Evolutionary conservation across 2,329 filamentous ascomycete species (phyloP).

Genomic region (Mycosphaerella arachidis): DNA sequence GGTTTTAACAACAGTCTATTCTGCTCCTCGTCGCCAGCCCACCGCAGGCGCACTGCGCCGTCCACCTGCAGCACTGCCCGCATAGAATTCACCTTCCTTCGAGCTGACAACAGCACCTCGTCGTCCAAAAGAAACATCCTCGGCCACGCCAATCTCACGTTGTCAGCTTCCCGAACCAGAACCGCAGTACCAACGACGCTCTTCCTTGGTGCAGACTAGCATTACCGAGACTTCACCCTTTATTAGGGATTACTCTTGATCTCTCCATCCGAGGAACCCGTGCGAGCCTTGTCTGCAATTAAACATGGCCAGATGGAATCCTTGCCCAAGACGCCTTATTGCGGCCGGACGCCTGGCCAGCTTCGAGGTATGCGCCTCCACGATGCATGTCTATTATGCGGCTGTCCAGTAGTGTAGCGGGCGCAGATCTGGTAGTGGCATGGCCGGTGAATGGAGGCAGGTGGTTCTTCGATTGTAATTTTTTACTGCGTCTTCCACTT

Average conservation of each 20-base stretch:
- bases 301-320: neutral
- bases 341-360: neutral
- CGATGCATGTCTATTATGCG: constrained; percentile 9
- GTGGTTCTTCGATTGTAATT: neutral
- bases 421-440: neutral
- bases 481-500: neutral
- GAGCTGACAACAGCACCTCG: neutral
- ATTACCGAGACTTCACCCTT: neutral
- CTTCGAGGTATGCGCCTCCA: constrained; percentile 7
- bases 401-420: neutral
- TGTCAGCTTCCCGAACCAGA: neutral
- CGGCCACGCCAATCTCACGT: neutral
- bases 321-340: neutral
- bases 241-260: neutral
- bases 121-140: neutral
- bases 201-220: neutral
- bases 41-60: neutral
- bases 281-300: neutral
- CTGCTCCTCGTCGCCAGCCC: neutral
- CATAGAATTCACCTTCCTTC: neutral
- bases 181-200: neutral
- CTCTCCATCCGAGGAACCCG: neutral
- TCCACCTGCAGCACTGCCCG: neutral
- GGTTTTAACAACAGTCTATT: neutral
- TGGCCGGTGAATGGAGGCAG: neutral